Conservation (phyloP, 148 eudicot species). For the Rhododendron kiyosumense region DNA sequence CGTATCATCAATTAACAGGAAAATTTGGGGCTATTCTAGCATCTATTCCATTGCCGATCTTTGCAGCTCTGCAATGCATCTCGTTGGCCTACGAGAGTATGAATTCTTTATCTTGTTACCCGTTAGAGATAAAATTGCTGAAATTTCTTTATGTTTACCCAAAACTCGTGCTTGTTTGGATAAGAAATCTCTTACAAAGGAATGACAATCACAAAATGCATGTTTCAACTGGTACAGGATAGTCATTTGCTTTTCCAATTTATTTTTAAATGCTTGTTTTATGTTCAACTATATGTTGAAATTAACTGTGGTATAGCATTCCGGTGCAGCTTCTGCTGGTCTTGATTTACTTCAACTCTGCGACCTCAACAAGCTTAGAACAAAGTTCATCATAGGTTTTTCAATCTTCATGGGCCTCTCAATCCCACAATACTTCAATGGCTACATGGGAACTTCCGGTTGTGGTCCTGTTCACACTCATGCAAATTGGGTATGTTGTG, state of each 20-base stretch:
- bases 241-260: too few relatives aligned
- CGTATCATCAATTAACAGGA: slow-evolving; percentile 34
- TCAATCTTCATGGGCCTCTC: slow-evolving; percentile 90
- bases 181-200: too few relatives aligned
- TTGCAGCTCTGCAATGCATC: slow-evolving; percentile 80
- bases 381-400: slow-evolving; percentile 64
- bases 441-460: slow-evolving; percentile 47
- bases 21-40: slow-evolving; percentile 91
- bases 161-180: neutral
- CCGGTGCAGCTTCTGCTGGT: slow-evolving; percentile 66
- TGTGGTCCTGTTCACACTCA: slow-evolving; percentile 62
- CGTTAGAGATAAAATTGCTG: neutral
- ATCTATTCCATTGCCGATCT: slow-evolving; percentile 81
- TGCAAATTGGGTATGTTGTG: slow-evolving; percentile 53
- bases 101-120: slow-evolving; percentile 12
- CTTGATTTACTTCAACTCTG: slow-evolving; percentile 76
- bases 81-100: slow-evolving; percentile 74
- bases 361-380: slow-evolving; percentile 86
- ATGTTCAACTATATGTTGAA: neutral
- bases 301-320: neutral
- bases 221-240: too few relatives aligned
- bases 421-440: slow-evolving; percentile 71
- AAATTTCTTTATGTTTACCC: neutral
- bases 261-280: too few relatives aligned
- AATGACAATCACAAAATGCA: too few relatives aligned